phyloP scores from a whole-genome alignment of 805 yeast species.

The Clavispora carvajalis region DNA sequence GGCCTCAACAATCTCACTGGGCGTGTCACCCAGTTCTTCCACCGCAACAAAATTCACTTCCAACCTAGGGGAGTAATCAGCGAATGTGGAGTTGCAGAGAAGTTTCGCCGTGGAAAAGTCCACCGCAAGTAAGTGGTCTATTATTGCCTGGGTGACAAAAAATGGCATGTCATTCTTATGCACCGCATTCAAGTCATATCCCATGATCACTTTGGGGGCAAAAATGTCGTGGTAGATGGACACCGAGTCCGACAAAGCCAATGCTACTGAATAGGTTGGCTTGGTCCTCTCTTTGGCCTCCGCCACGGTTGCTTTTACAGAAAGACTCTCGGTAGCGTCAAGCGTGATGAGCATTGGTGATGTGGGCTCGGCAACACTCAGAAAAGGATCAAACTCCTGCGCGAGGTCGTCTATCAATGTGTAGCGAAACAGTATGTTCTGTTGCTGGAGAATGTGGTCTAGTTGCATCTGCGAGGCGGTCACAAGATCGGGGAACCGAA shows the following conservation, averaged over 20 bases:
- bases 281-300: neutral
- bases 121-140: conserved; percentile 23
- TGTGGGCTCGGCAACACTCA: neutral
- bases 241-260: conserved; percentile 37
- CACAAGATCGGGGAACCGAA: conserved; percentile 62
- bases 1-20: conserved; percentile 2
- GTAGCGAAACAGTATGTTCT: conserved; percentile 8
- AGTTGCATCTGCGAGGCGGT: conserved; percentile 40
- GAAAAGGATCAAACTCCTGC: neutral
- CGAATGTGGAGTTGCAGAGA: neutral
- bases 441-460: conserved; percentile 13
- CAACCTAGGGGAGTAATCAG: conserved; percentile 2
- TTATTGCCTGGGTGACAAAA: conserved; percentile 44
- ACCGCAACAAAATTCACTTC: conserved; percentile 13
- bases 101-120: neutral
- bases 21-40: conserved; percentile 12
- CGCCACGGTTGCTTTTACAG: too few species aligned
- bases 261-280: conserved; percentile 23
- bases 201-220: conserved; percentile 27
- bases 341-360: neutral
- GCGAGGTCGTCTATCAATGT: conserved; percentile 11
- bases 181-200: conserved; percentile 40
- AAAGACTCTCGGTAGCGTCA: neutral
- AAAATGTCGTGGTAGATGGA: conserved; percentile 41
- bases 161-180: conserved; percentile 60